These are phyloP conservation scores for Eudorina sp. DNA, from an alignment of 139 green algal genomes.

Conservation along the genomic window DNA sequence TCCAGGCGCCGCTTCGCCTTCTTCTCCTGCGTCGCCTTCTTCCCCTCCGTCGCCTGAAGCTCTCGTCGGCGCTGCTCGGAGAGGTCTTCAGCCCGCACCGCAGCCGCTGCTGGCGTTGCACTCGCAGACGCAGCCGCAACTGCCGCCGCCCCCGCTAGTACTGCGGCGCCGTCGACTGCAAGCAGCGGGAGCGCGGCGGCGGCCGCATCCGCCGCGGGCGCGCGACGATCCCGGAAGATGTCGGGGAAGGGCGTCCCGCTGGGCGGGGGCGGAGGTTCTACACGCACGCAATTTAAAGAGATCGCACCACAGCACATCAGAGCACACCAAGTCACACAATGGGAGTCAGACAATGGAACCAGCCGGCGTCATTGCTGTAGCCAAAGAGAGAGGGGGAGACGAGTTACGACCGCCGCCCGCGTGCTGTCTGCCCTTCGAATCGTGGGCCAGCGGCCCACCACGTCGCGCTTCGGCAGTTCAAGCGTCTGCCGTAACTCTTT, in stretches of 20 bases:
- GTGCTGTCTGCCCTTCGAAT: too few relatives aligned
- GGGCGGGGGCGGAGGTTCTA: constrained; percentile 6
- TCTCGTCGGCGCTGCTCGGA: too few relatives aligned
- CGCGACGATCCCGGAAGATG: constrained; percentile 12
- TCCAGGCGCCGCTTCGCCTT: background rate
- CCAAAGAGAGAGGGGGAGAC: background rate
- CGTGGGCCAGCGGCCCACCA: too few relatives aligned
- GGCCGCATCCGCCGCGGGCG: background rate
- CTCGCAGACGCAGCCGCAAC: too few relatives aligned
- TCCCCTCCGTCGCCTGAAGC: background rate
- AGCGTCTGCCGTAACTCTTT: too few relatives aligned
- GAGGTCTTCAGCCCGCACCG: too few relatives aligned
- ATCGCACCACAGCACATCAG: background rate
- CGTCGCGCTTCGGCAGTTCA: too few relatives aligned
- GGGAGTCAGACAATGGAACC: background rate
- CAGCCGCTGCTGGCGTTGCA: too few relatives aligned
- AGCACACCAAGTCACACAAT: background rate
- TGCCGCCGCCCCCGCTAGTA: background rate
- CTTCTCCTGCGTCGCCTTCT: background rate
- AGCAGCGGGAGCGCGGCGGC: constrained; percentile 5
- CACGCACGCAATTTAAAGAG: too few relatives aligned
- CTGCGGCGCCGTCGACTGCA: constrained; percentile 1
- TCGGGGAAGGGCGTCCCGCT: constrained; percentile 23
- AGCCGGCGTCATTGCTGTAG: background rate
- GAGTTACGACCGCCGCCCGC: too few relatives aligned